Conservation (phyloP, 768 basidiomycete species). For the Floccularia luteovirens region DNA sequence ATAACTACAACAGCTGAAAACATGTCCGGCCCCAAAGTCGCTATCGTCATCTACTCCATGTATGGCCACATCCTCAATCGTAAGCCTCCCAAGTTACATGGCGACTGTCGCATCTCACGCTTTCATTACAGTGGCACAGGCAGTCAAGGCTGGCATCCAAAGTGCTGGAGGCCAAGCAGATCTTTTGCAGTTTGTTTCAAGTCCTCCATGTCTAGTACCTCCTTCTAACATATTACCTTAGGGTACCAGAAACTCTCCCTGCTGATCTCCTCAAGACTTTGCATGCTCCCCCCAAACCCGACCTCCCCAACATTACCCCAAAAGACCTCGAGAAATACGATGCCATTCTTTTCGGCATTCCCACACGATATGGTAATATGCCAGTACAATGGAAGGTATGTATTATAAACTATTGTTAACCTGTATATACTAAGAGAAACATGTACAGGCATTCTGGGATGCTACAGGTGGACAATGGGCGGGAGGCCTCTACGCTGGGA, state of each 20-base stretch:
- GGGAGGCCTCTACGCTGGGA: constrained; percentile 50
- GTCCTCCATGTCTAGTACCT: not conserved
- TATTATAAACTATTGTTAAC: not conserved
- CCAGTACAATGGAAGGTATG: constrained; percentile 73
- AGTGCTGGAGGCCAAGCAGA: constrained; percentile 39
- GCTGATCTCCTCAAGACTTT: constrained; percentile 59
- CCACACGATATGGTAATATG: constrained; percentile 77
- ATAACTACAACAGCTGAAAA: no score
- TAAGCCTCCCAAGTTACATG: constrained; percentile 22
- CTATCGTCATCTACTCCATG: constrained; percentile 68
- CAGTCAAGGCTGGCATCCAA: constrained; percentile 38
- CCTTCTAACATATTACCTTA: constrained; percentile 13
- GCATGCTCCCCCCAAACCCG: constrained; percentile 63
- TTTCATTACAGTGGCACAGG: constrained; percentile 47
- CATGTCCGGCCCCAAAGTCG: constrained; percentile 49
- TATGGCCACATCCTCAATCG: constrained; percentile 68
- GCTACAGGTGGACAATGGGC: constrained; percentile 59
- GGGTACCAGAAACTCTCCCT: constrained; percentile 75
- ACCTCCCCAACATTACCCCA: constrained; percentile 62
- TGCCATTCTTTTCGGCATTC: constrained; percentile 70
- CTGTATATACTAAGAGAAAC: not conserved
- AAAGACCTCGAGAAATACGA: constrained; percentile 50
- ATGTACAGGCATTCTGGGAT: constrained; percentile 67
- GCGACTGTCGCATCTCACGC: constrained; percentile 3
- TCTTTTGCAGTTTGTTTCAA: constrained; percentile 45